These are phyloP conservation scores for Suhomyces bribrorum DNA, from an alignment of 1,139 yeast genomes.

Conservation along the genomic window DNA sequence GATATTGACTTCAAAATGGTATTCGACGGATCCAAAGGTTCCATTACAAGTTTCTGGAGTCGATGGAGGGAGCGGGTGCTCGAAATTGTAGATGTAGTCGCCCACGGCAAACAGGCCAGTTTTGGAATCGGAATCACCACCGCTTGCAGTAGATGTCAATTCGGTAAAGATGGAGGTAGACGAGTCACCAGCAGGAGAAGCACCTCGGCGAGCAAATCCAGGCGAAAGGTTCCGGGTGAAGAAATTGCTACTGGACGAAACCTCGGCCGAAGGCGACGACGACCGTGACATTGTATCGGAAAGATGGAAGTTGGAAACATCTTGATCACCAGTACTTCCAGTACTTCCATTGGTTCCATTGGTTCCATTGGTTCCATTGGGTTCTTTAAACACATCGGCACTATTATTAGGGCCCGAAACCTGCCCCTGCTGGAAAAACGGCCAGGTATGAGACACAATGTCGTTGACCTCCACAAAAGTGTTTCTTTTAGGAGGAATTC, in stretches of 20 bases:
- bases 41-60: slow-evolving; percentile 80
- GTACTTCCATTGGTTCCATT: slow-evolving; percentile 6
- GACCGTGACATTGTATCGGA: slow-evolving; percentile 21
- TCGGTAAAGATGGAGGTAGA: slow-evolving; percentile 18
- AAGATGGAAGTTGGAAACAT: slow-evolving; percentile 36
- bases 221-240: slow-evolving; percentile 33
- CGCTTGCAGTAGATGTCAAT: slow-evolving; percentile 21
- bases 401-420: slow-evolving; percentile 48
- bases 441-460: slow-evolving; percentile 85
- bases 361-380: slow-evolving; percentile 19
- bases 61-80: slow-evolving; percentile 79
- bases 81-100: slow-evolving; percentile 89
- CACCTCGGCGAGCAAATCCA: slow-evolving; percentile 41
- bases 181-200: slow-evolving; percentile 27
- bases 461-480: slow-evolving; percentile 66
- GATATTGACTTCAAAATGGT: slow-evolving; percentile 66
- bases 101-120: slow-evolving; percentile 61
- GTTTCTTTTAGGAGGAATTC: slow-evolving; percentile 85
- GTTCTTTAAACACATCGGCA: slow-evolving; percentile 52
- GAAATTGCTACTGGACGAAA: slow-evolving; percentile 20
- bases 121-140: slow-evolving; percentile 23
- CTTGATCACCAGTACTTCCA: slow-evolving; percentile 19
- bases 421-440: slow-evolving; percentile 63
- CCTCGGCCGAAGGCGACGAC: slow-evolving; percentile 7
- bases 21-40: slow-evolving; percentile 77